A percentile compares a stretch with the other conserved stretches of the same genome.
phyloP scores from a whole-genome alignment of 352 stramenopile genomes.

The Blastocystis sp. region DNA sequence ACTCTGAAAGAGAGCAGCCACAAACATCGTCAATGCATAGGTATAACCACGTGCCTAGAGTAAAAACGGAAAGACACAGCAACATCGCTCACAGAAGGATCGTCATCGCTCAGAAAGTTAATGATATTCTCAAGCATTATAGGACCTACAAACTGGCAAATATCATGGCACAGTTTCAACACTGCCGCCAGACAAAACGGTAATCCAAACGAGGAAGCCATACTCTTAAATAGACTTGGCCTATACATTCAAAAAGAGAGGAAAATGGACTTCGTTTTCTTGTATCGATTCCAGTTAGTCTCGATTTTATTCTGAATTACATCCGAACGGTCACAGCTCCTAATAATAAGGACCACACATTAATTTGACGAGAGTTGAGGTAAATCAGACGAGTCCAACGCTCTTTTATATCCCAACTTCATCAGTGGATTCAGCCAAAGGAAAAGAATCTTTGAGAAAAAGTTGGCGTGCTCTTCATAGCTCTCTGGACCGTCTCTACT shows the following conservation, averaged over 20 bases:
- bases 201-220: constrained; percentile 71
- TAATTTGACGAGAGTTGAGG: constrained; percentile 74
- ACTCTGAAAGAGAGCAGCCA: constrained; percentile 64
- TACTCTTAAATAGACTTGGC: constrained; percentile 54
- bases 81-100: constrained; percentile 66
- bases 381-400: constrained; percentile 76
- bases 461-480: constrained; percentile 64
- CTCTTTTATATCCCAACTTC: constrained; percentile 73
- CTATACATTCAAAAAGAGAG: not conserved
- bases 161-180: constrained; percentile 86
- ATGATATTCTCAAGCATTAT: constrained; percentile 74
- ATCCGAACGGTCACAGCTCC: constrained; percentile 29
- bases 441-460: constrained; percentile 72
- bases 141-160: constrained; percentile 81
- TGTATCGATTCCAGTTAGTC: constrained; percentile 32
- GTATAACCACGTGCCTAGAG: constrained; percentile 53
- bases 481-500: constrained; percentile 9
- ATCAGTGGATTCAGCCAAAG: constrained; percentile 80
- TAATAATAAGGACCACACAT: constrained; percentile 65
- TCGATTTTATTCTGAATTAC: not conserved
- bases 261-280: constrained; percentile 38
- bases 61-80: constrained; percentile 60
- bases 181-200: constrained; percentile 79
- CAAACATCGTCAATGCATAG: constrained; percentile 64
- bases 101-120: constrained; percentile 69